These are phyloP conservation scores for Pyrenochaeta sp. DNA, from an alignment of 2,329 filamentous ascomycete genomes.

Conservation along the genomic window DNA sequence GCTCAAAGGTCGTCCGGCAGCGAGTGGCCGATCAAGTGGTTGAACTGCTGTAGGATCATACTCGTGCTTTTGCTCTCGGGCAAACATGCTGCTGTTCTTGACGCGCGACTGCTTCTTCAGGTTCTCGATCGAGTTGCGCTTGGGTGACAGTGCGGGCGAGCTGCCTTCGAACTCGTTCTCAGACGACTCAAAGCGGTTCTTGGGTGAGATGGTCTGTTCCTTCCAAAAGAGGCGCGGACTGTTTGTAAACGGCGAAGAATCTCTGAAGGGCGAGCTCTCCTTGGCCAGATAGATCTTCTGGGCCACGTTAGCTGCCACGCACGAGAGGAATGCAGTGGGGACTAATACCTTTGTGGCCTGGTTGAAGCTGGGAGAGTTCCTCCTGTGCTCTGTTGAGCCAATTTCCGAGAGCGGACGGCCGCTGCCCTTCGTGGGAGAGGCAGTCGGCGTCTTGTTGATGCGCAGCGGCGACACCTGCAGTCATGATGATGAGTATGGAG, in stretches of 20 bases:
- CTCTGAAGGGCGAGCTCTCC: slow-evolving; percentile 79
- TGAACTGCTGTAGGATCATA: slow-evolving; percentile 85
- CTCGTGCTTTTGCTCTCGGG: slow-evolving; percentile 88
- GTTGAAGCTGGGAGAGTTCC: slow-evolving; percentile 93
- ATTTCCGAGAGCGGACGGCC: slow-evolving; percentile 82
- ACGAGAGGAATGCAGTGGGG: slow-evolving; percentile 15
- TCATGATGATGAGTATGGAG: slow-evolving; percentile 15
- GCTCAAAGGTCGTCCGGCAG: slow-evolving; percentile 66
- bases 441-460: slow-evolving; percentile 73
- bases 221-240: slow-evolving; percentile 95
- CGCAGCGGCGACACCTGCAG: slow-evolving; percentile 77
- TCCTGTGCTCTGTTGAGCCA: slow-evolving; percentile 81
- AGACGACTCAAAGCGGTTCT: slow-evolving; percentile 62
- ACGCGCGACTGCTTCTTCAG: slow-evolving; percentile 94
- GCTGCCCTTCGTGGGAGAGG: slow-evolving; percentile 70
- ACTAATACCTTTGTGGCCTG: slow-evolving; percentile 71
- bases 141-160: slow-evolving; percentile 74
- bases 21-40: slow-evolving; percentile 81
- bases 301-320: slow-evolving; percentile 33
- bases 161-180: slow-evolving; percentile 71
- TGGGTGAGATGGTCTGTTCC: slow-evolving; percentile 69
- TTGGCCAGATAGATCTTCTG: slow-evolving; percentile 74
- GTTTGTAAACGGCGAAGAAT: slow-evolving; percentile 77
- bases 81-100: slow-evolving; percentile 97
- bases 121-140: slow-evolving; percentile 91